Evolutionary conservation across 1,284 basidiomycete genomes (phyloP).

Genomic region (Cryptococcus deneoformans): DNA sequence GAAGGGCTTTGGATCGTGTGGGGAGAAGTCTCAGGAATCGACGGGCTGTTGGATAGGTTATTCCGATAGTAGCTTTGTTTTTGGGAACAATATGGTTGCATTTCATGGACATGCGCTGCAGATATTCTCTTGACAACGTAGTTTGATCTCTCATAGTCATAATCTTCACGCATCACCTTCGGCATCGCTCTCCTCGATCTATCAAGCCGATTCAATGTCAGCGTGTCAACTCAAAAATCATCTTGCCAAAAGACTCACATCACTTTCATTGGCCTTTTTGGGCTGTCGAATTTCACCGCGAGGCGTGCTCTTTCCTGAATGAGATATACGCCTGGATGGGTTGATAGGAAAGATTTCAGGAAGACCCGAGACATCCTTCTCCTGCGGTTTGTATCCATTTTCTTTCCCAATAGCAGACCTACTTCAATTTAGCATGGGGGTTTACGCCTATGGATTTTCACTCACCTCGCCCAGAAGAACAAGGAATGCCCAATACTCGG

Average conservation of each 20-base stretch:
- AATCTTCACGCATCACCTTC: constrained; percentile 19
- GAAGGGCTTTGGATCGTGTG: constrained; percentile 29
- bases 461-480: constrained; percentile 47
- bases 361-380: constrained; percentile 33
- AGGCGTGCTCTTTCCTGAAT: constrained; percentile 8
- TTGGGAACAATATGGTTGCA: too few relatives aligned
- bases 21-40: constrained; percentile 27
- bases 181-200: constrained; percentile 48
- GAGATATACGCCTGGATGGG: constrained; percentile 40
- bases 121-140: too few relatives aligned
- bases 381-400: constrained; percentile 26
- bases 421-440: not conserved
- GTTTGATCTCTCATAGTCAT: too few relatives aligned
- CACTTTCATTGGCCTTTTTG: constrained; percentile 44
- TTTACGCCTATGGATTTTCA: not conserved
- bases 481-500: constrained; percentile 44
- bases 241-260: constrained; percentile 29
- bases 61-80: too few relatives aligned
- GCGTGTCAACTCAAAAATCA: not conserved
- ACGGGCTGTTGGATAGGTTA: constrained; percentile 31
- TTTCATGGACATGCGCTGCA: too few relatives aligned
- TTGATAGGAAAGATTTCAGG: constrained; percentile 45
- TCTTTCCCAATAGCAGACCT: constrained; percentile 34
- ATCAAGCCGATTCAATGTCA: not conserved
- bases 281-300: constrained; percentile 16